Conservation (phyloP, 2,329 filamentous ascomycete species). For the Domatiomyces globalis region DNA sequence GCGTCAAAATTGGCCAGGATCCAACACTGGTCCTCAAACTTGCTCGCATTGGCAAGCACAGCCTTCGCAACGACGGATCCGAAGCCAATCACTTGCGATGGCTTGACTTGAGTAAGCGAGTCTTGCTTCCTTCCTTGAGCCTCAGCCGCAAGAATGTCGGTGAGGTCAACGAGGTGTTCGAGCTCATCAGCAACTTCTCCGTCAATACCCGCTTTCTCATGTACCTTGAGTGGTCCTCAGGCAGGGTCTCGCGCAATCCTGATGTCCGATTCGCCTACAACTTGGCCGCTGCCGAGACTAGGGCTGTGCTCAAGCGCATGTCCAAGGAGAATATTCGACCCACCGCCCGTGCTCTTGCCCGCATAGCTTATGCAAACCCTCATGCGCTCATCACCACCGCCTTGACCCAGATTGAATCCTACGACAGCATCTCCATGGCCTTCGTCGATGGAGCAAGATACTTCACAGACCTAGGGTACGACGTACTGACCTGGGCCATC, state of each 20-base stretch:
- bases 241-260: constrained; percentile 59
- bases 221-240: constrained; percentile 86
- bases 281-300: constrained; percentile 61
- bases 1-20: constrained; percentile 80
- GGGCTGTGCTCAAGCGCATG: constrained; percentile 74
- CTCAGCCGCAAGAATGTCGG: constrained; percentile 73
- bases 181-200: constrained; percentile 65
- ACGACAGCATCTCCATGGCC: constrained; percentile 86
- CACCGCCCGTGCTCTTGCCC: constrained; percentile 79
- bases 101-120: constrained; percentile 67
- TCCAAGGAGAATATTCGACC: constrained; percentile 72
- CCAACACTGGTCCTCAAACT: constrained; percentile 64
- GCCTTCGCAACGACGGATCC: constrained; percentile 55
- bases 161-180: constrained; percentile 73
- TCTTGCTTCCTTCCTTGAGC: constrained; percentile 79
- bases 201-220: constrained; percentile 67
- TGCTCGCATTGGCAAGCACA: constrained; percentile 69
- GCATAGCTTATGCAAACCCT: constrained; percentile 81
- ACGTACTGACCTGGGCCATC: constrained; percentile 84
- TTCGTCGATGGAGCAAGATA: constrained; percentile 91
- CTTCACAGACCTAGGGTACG: constrained; percentile 83
- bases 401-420: constrained; percentile 80
- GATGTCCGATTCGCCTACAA: constrained; percentile 69
- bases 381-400: constrained; percentile 83
- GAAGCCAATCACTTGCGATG: constrained; percentile 60